Conservation (phyloP, 441 rosid genomes). For the Lepidium campestre region DNA sequence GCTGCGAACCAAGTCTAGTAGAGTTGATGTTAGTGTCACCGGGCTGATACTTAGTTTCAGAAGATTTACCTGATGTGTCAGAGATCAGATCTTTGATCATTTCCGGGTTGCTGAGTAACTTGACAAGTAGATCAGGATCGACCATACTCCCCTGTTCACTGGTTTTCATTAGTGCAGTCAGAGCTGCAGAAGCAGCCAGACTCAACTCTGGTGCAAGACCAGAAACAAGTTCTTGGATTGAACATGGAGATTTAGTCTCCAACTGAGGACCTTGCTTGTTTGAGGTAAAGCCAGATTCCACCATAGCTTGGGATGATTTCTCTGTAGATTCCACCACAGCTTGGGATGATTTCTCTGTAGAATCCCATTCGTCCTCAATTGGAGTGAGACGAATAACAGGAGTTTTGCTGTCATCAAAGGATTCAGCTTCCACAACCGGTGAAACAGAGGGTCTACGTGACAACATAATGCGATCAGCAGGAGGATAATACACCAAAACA, state of each 20-base stretch:
- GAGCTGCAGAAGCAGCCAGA: constrained; percentile 41
- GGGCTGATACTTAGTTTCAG: constrained; percentile 4
- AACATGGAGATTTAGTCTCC: constrained; percentile 12
- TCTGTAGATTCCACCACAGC: constrained; percentile 18
- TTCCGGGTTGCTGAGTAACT: constrained; percentile 50
- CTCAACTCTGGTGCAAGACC: constrained; percentile 27
- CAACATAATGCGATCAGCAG: constrained; percentile 3
- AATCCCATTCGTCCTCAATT: constrained; percentile 41
- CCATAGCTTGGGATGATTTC: constrained; percentile 13
- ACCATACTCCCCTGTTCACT: constrained; percentile 36
- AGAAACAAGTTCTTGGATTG: constrained; percentile 13
- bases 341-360: constrained; percentile 12
- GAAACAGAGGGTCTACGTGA: constrained; percentile 47
- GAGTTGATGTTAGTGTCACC: not conserved
- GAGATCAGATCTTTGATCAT: constrained; percentile 36
- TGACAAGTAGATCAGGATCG: constrained; percentile 55
- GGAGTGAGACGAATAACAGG: constrained; percentile 52
- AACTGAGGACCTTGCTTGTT: constrained; percentile 1
- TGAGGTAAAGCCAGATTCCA: not conserved
- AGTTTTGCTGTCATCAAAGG: constrained; percentile 45
- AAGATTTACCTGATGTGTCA: constrained; percentile 13
- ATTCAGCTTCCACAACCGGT: constrained; percentile 27
- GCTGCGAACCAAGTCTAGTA: not conserved
- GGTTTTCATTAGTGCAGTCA: constrained; percentile 32
- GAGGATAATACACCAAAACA: not conserved